Evolutionary conservation across 306 rosid species (phyloP).

Genomic region (Cicer arietinum): DNA sequence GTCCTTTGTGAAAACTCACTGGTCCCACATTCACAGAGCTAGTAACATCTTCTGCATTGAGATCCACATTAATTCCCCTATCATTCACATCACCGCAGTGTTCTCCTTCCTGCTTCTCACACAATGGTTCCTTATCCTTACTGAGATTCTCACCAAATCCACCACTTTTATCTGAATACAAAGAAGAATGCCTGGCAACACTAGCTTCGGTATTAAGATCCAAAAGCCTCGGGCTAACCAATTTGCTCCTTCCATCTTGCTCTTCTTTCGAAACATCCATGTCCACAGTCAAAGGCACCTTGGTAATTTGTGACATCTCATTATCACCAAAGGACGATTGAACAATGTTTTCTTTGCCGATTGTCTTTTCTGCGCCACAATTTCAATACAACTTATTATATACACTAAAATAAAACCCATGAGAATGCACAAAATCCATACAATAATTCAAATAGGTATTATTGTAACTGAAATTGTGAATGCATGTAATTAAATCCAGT

Average conservation of each 20-base stretch:
- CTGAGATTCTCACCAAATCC: conserved; percentile 48
- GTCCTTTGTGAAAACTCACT: conserved; percentile 49
- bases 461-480: not conserved
- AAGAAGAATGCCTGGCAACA: conserved; percentile 43
- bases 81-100: conserved; percentile 34
- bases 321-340: conserved; percentile 46
- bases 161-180: conserved; percentile 24
- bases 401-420: not conserved
- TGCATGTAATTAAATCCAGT: not conserved
- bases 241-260: conserved; percentile 40
- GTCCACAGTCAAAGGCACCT: conserved; percentile 49
- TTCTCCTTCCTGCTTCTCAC: conserved; percentile 46
- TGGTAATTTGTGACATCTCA: conserved; percentile 55
- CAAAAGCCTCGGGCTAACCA: conserved; percentile 37
- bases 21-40: conserved; percentile 57
- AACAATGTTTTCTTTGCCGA: conserved; percentile 48
- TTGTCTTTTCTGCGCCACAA: conserved; percentile 51
- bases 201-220: conserved; percentile 66
- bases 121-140: conserved; percentile 29
- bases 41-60: conserved; percentile 72
- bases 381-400: conserved; percentile 18
- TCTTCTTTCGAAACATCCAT: conserved; percentile 51
- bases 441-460: not conserved
- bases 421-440: not conserved
- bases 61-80: conserved; percentile 64